These are phyloP conservation scores for Aspergillus conjunctus DNA, from an alignment of 495 filamentous ascomycete genomes.

Conservation along the genomic window DNA sequence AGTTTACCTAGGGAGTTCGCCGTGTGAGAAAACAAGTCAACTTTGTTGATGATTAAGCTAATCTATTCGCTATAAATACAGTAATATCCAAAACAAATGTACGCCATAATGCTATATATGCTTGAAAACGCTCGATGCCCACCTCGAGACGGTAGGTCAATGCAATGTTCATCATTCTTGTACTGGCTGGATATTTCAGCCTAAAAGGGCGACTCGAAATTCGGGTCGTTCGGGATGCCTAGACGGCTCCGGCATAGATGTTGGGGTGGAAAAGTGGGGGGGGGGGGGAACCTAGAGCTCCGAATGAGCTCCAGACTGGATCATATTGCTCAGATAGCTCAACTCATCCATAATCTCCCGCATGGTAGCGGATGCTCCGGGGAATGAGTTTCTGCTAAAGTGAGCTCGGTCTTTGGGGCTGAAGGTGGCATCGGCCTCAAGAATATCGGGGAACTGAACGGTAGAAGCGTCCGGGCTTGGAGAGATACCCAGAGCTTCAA, in stretches of 20 bases:
- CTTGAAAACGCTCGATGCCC: neutral
- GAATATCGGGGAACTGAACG: slow-evolving; percentile 29
- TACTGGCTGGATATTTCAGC: too few species aligned
- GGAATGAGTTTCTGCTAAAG: slow-evolving; percentile 28
- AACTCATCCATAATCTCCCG: slow-evolving; percentile 55
- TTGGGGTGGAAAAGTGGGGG: too few species aligned
- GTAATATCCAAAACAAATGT: neutral
- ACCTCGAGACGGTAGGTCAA: slow-evolving; percentile 4
- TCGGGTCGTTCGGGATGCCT: too few species aligned
- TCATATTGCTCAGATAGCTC: slow-evolving; percentile 55
- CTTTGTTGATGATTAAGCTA: too few species aligned
- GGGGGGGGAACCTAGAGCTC: slow-evolving; percentile 22
- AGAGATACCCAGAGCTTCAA: slow-evolving; percentile 35
- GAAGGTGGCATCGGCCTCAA: slow-evolving; percentile 18
- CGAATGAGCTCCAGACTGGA: slow-evolving; percentile 36
- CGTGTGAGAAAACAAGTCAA: too few species aligned
- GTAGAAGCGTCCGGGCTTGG: slow-evolving; percentile 32
- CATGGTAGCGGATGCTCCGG: slow-evolving; percentile 43
- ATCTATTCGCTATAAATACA: neutral
- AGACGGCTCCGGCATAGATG: too few species aligned
- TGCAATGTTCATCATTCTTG: neutral
- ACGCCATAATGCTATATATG: neutral
- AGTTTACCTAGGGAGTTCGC: too few species aligned
- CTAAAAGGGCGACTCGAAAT: too few species aligned
- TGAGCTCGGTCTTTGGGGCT: slow-evolving; percentile 18